Evolutionary conservation across 495 filamentous ascomycete genomes (phyloP).

Genomic region (Cercophora scortea): DNA sequence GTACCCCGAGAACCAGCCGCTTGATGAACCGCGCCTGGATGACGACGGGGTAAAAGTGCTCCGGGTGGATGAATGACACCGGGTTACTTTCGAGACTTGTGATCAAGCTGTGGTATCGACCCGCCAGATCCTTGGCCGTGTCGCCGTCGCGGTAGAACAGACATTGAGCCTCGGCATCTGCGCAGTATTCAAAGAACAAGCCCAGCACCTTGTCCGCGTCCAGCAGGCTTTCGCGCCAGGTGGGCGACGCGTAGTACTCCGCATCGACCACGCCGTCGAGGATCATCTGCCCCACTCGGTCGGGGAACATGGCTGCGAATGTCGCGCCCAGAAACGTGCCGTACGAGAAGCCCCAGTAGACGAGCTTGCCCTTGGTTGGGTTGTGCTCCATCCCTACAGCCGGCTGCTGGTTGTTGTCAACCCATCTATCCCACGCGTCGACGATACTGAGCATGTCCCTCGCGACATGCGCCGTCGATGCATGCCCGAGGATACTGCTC

Average conservation of each 20-base stretch:
- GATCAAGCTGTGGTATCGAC: constrained; percentile 34
- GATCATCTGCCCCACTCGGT: constrained; percentile 31
- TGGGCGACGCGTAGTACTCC: constrained; percentile 24
- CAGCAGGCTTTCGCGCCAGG: constrained; percentile 26
- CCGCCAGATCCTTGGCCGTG: constrained; percentile 32
- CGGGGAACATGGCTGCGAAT: constrained; percentile 36
- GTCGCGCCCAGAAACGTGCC: constrained; percentile 51
- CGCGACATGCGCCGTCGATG: constrained; percentile 21
- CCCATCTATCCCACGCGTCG: constrained; percentile 32
- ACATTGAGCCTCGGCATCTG: constrained; percentile 21
- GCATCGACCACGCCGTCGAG: constrained; percentile 36
- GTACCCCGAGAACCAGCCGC: constrained; percentile 21
- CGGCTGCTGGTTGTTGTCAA: background rate
- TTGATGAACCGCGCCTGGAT: constrained; percentile 25
- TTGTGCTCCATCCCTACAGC: background rate
- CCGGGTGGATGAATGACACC: constrained; percentile 32
- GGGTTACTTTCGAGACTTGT: constrained; percentile 35
- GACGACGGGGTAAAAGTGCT: constrained; percentile 24
- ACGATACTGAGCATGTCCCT: constrained; percentile 33
- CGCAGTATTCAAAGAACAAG: constrained; percentile 33
- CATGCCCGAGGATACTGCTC: constrained; percentile 23
- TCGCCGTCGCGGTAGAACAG: constrained; percentile 26
- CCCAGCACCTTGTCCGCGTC: constrained; percentile 34
- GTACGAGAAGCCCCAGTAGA: constrained; percentile 58
- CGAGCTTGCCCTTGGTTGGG: constrained; percentile 31